Evolutionary conservation across 192 early-diverging fungal species (phyloP), one percentile per base, ranked within the genome.

Genomic region (Ambispora gerdemannii): DNA sequence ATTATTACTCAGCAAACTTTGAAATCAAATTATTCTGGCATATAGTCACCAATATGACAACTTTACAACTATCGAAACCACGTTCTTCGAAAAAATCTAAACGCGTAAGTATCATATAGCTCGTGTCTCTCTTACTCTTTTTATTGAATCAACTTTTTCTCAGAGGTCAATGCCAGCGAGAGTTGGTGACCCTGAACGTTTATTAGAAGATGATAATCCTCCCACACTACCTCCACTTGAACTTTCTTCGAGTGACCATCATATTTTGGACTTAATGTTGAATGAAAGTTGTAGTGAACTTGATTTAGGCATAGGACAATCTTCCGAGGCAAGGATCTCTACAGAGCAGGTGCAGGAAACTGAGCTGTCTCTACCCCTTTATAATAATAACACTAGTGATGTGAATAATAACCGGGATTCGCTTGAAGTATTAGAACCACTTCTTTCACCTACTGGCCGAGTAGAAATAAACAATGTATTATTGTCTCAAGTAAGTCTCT

Each of bases 141-240:
- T 43, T 43, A 43, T n/a, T n/a, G n/a, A 43, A 6, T 43, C 15
- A 43, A 15, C 15, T 43, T 15, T 43, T 43, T 43, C 15, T n/a
- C 49, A 70, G 68, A 70, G 68, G 6, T 70, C 68, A 38, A 59
- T 70, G 68, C 55, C 68, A 25, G 30, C 36, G 59, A 70, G 31
- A 8, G 24, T 59, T 55, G 36, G n/a, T 22, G 22, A 25, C 27
- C 34, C 3, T 2, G 53, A 30, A 47, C 13, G 58, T 70, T 33
- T 47, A 24, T 31, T 49, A 24, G 32, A 67, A 33, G 65, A 67
- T 33, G 27, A 24, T 15, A 8, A 13, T 6, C n/a, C 25, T 4
- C 36, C 36, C 10, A 59, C 13, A 28, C 38, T 59, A 49, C 36
- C 33, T 22, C 36, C 19, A 32, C 22, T 33, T 27, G 1, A 22